Base-by-base conservation (phyloP, 257 asterid genomes). In the Rubia yunnanensis region DNA sequence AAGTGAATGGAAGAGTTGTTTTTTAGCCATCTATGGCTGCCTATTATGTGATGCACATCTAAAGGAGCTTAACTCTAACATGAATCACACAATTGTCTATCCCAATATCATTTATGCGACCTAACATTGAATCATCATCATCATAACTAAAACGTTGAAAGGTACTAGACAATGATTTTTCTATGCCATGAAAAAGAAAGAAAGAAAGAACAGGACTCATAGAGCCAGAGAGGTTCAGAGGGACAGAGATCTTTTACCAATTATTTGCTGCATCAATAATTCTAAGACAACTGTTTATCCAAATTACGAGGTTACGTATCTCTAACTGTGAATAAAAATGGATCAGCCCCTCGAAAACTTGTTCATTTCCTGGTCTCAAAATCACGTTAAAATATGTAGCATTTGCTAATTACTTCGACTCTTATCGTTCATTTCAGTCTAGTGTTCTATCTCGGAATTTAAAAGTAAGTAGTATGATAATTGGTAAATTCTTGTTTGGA, bases 311-410 rank as follows among this genome's bases (percentile, higher is more conserved):
- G 46, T 38, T 38, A 38, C 46, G 15, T 15, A 10, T 39, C 48
- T 39, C 48, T 11, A 39, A 39, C 48, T 32, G 36, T 32, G 4
- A 5, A 32, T 8, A 39, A 39, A 39, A 39, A 38, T 38, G 46
- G 11, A 38, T 38, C 46, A 38, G 10, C 23, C 70, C 39, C 53
- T 31, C 31, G 36, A 57, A 76, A 72, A 64, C 55, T 50, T 38
- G 20, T 1, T 57, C 35, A 38, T 63, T 50, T 5, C 54, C 41
- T 5, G n/a, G n/a, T n/a, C n/a, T 22, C 14, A 39, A 13, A 58
- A 31, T 63, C 66, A 38, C 68, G 57, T 58, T 64, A 32, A 67
- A 36, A 30, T 31, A 38, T 7, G 13, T 17, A 48, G 0, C 10
- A 48, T 18, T 39, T 32, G 36, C 36, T 32, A 32, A 32, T 32